Base-by-base conservation (phyloP, 257 asterid species). In the Solanum clarkiae region DNA sequence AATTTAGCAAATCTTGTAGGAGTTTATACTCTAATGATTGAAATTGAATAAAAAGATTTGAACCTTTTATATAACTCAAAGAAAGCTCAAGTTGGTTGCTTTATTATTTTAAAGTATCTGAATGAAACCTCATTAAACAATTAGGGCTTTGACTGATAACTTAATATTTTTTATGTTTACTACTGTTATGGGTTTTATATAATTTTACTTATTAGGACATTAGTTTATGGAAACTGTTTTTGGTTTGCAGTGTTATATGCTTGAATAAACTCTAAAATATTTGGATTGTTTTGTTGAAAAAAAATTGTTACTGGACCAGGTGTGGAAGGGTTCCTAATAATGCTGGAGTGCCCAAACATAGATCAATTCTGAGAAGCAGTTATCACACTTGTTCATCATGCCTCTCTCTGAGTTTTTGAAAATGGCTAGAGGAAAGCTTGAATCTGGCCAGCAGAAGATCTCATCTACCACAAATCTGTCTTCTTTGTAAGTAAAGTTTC, bases 341-440 rank as follows among this genome's bases (percentile, higher is more conserved):
- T 82, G 84, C 47, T 17, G 6, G 75, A 63, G 26, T 75, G 79
- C 77, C 77, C 14, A 62, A 75, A 60, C 53, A 75, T 75, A 10
- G 56, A 29, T 59, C 84, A 74, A 53, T 77, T 75, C 66, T 84
- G 84, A 84, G 60, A 45, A 22, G 68, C 71, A n/a, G 53, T 83
- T 84, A 80, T 60, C 22, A 17, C 81, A 63, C 62, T 71, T 87
- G 69, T 86, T 74, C 88, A 84, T 66, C 89, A 94, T 97, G 98
- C 98, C 99, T 84, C 93, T 95, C 68, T 92, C 94, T 6, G 99
- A 97, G 93, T 94, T 93, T 42, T 87, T 92, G 88, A 92, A 95
- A 86, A 84, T 94, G 96, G 93, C 93, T 82, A 89, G 92, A 82
- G 93, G 92, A 77, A 92, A 92, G 86, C 90, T 88, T 82, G 97